Base-by-base conservation (phyloP, 345 rosid genomes). In the Murraya paniculata region DNA sequence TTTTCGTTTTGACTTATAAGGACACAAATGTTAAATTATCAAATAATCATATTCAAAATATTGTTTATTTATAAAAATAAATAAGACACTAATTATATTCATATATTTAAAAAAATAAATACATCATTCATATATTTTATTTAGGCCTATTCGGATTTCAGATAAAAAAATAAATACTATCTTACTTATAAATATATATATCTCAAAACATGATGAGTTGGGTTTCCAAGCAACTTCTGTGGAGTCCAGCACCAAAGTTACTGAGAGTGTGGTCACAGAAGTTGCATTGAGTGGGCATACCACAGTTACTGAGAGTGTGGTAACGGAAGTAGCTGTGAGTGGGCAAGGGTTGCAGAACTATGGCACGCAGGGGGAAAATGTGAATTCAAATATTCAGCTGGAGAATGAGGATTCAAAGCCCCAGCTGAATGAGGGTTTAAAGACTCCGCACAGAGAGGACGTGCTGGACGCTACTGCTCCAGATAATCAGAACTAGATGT, bases 401-500 rank as follows among this genome's bases (percentile, higher is more conserved):
- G 92, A 81, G 74, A 78, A 22, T 84, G 88, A 80, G 75, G 82
- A 78, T 79, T 28, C 82, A 71, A 79, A 86, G 86, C 70, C 78
- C 71, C 81, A 75, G 81, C 81, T 73, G 78, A 57, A 80, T 81
- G 87, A 77, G 86, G 82, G 81, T 69, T 66, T 82, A 72, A 87
- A 86, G 86, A 78, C 90, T 86, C 78, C 39, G 21, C 85, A 72
- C 61, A 82, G 89, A 74, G 90, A 87, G 83, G 88, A 81, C 82
- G 14, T 72, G 88, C 84, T 68, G 79, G 92, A 86, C 77, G 67
- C 82, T 36, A 81, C 97, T 94, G 84, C 97, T 76, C 85, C 82
- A 33, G 82, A 79, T 75, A 89, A 89, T 91, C 98, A 94, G 98
- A 94, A 84, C 86, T 90, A 91, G 97, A 91, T 91, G 89, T 87